Evolutionary conservation across 495 filamentous ascomycete species (phyloP), one percentile per base, ranked within the genome.

Genomic region (Xylaria grammica): DNA sequence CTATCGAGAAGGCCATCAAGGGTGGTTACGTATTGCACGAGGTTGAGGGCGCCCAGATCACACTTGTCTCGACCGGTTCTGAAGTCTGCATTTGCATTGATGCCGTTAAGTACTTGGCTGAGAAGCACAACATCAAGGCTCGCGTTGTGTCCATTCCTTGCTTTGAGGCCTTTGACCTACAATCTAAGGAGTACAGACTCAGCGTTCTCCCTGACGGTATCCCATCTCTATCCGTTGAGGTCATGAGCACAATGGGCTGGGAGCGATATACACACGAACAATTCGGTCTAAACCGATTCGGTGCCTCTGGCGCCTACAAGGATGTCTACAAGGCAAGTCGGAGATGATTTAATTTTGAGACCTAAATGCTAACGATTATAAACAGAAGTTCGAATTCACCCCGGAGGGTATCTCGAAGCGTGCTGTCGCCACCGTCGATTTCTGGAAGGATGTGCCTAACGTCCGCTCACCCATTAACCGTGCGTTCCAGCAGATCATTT

Each of bases 211-310:
- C 95, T 68, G 94, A 98, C 76, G 92, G 92, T 65, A 96, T 97
- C 75, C 95, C 95, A 65, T 87, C 92, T 52, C 77, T 99, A 80
- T 95, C 91, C 52, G 90, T 99, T 67, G 95, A 99, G 84, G 93
- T 90, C 73, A 91, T 94, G 91, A 89, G 87, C 74, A 98, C 95
- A 69, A 79, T 84, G 82, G 94, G 94, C 65, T 99, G 95, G 95
- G 94, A 97, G 87, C 89, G 91, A 77, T 99, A 97, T 81, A 89
- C 93, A 60, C 93, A 99, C 79, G 95, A 99, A 87, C 95, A 99
- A 82, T 99, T 99, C 74, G 95, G 95, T 74, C 87, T 99, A 42
- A 98, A 99, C 89, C 87, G 95, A 73, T 99, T 99, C 79, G 95
- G 95, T 86, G 94, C 93, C 69, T 94, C 90, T 57, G 95, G 94